A percentile compares a stretch with the other conserved stretches of the same genome.
Conservation (phyloP, 169 alveolate genomes). For the Cryptosporidium andersoni region DNA sequence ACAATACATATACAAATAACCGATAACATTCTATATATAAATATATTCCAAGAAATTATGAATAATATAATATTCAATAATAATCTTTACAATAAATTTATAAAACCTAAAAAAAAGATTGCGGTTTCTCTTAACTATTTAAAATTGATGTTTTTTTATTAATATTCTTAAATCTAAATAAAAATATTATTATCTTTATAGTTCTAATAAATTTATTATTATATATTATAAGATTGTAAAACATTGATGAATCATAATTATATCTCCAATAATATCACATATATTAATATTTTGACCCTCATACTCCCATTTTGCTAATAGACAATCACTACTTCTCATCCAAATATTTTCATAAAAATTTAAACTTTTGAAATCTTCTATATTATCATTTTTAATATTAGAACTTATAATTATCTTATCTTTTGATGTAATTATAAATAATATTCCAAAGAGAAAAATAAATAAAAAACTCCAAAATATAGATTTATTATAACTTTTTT, state of each 20-base stretch:
- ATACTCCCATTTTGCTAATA: conserved; percentile 17
- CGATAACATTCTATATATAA: conserved; percentile 13
- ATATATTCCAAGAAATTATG: neutral
- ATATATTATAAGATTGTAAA: conserved; percentile 22
- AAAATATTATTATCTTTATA: too few relatives aligned
- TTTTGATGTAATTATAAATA: too few relatives aligned
- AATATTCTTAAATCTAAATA: too few relatives aligned
- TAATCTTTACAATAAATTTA: neutral
- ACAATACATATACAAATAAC: conserved; percentile 39
- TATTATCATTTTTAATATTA: neutral
- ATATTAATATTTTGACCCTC: conserved; percentile 7
- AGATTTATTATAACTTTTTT: too few relatives aligned
- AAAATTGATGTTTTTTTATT: too few relatives aligned
- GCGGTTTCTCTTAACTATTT: too few relatives aligned
- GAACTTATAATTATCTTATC: neutral
- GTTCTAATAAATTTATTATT: too few relatives aligned
- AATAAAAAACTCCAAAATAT: too few relatives aligned
- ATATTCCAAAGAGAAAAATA: too few relatives aligned
- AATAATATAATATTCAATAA: neutral
- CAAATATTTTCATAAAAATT: neutral
- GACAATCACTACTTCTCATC: conserved; percentile 36
- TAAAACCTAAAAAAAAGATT: neutral
- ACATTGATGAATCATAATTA: conserved; percentile 37
- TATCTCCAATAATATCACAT: conserved; percentile 54
- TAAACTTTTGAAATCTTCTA: neutral